phyloP scores from a whole-genome alignment of 2,329 filamentous ascomycete genomes.

The Trichophyton simii region DNA sequence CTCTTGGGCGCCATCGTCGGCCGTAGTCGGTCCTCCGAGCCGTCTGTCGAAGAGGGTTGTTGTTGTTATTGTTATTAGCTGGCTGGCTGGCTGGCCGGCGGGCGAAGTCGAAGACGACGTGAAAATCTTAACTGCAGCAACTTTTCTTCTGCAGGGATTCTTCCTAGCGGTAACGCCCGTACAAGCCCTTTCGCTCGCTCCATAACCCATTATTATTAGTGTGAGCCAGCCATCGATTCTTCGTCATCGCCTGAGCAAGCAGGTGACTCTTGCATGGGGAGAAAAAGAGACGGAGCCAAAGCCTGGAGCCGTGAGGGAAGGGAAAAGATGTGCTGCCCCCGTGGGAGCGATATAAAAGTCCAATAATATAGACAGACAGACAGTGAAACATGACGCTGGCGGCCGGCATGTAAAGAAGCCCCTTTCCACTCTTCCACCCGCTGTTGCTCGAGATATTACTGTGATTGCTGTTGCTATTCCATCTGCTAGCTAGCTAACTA shows the following conservation, averaged over 20 bases:
- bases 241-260: neutral
- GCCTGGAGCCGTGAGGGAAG: neutral
- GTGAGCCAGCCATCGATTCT: neutral
- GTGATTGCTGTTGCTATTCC: no score
- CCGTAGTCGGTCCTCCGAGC: neutral
- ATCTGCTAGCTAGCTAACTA: no score
- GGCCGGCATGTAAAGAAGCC: neutral
- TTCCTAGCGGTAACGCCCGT: constrained; percentile 1
- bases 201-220: no score
- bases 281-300: neutral
- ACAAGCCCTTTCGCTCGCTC: neutral
- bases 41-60: neutral
- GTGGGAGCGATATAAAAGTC: no score
- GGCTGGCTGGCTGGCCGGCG: no score
- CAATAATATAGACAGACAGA: neutral
- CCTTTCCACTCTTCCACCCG: neutral
- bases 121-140: neutral
- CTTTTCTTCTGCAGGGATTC: neutral
- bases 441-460: no score
- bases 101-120: no score
- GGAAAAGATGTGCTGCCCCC: neutral
- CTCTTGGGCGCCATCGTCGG: constrained; percentile 12
- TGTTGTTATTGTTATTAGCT: no score
- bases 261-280: neutral
- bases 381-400: neutral